phyloP scores from a whole-genome alignment of 768 basidiomycete genomes.

The Termitomyces sp. region DNA sequence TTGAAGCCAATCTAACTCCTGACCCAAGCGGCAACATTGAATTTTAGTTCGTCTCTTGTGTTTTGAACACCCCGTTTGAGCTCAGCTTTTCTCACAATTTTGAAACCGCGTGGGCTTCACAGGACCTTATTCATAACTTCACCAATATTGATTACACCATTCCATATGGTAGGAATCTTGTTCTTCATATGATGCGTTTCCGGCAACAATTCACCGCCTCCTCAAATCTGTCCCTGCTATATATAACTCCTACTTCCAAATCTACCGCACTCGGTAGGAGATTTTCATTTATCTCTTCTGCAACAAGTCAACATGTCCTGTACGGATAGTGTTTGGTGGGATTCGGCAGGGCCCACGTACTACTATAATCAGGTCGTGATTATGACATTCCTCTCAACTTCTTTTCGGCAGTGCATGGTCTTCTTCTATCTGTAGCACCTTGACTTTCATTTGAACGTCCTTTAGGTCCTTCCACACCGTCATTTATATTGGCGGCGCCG shows the following conservation, averaged over 20 bases:
- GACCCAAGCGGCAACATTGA: constrained; percentile 29
- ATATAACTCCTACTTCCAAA: constrained; percentile 25
- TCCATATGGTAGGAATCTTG: constrained; percentile 22
- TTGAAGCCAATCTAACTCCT: constrained; percentile 28
- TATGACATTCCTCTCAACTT: constrained; percentile 26
- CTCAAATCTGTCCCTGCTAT: constrained; percentile 25
- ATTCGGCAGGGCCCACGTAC: constrained; percentile 33
- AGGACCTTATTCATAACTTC: constrained; percentile 26
- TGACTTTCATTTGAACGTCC: background rate
- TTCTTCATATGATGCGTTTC: constrained; percentile 19
- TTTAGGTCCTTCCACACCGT: constrained; percentile 22
- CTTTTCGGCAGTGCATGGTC: constrained; percentile 28
- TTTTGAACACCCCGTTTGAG: background rate
- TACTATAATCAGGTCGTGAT: constrained; percentile 28
- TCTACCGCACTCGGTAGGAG: constrained; percentile 24
- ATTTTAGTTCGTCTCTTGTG: constrained; percentile 22
- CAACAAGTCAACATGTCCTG: background rate
- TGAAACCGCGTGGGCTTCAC: constrained; percentile 25
- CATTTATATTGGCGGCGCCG: background rate
- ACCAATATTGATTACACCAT: constrained; percentile 30
- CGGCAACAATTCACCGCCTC: constrained; percentile 28
- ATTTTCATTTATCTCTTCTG: background rate
- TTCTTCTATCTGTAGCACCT: background rate
- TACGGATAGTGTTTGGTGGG: constrained; percentile 29
- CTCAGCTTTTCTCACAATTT: constrained; percentile 13